Evolutionary conservation across 2,329 filamentous ascomycete genomes (phyloP).

Genomic region (Pyricularia pennisetigena): DNA sequence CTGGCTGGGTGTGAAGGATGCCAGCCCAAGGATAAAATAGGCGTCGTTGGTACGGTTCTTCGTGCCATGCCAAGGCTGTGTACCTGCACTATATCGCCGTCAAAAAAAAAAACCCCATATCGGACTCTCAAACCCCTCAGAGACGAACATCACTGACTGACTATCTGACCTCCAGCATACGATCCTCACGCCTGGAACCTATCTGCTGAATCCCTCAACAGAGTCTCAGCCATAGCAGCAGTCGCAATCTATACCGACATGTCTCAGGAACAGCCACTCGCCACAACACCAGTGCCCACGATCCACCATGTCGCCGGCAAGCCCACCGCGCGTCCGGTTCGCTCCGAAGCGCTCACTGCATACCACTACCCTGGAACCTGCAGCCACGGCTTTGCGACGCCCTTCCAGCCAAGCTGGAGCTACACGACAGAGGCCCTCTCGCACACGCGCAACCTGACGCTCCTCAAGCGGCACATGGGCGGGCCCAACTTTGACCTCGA

Average conservation of each 20-base stretch:
- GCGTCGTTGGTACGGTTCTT: conserved; percentile 21
- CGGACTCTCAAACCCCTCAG: neutral
- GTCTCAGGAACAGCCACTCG: neutral
- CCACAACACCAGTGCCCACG: neutral
- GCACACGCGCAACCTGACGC: conserved; percentile 56
- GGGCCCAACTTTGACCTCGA: conserved; percentile 68
- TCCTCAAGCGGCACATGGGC: conserved; percentile 51
- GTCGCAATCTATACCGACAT: neutral
- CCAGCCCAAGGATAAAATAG: conserved; percentile 26
- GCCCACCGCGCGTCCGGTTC: neutral
- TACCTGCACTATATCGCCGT: too few relatives aligned
- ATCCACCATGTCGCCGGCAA: neutral
- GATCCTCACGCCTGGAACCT: neutral
- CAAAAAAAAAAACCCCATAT: neutral
- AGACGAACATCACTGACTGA: neutral
- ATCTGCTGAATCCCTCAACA: neutral
- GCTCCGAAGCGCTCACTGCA: conserved; percentile 8
- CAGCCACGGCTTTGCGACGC: conserved; percentile 37
- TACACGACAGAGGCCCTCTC: conserved; percentile 46
- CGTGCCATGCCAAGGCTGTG: too few relatives aligned
- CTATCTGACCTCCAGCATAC: neutral
- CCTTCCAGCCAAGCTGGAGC: conserved; percentile 39
- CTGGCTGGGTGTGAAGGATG: conserved; percentile 13
- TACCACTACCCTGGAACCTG: conserved; percentile 2
- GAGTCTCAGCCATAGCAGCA: neutral